A percentile compares a stretch with the other conserved stretches of the same genome.
These are phyloP conservation scores for Populus davidiana DNA, from an alignment of 345 rosid genomes.

Conservation along the genomic window DNA sequence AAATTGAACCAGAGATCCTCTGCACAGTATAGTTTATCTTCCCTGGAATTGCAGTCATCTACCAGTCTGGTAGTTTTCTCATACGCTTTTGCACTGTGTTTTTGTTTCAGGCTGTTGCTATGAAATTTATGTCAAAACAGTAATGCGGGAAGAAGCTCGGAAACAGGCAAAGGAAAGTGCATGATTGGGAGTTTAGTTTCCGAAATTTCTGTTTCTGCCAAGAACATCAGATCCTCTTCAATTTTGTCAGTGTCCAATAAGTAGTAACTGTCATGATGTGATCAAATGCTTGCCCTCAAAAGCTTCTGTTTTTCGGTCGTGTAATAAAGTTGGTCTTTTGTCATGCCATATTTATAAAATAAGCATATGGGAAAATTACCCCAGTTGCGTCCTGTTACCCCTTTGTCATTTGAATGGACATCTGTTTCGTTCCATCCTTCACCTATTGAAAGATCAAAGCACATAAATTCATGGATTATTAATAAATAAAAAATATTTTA, in stretches of 20 bases:
- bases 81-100: not conserved
- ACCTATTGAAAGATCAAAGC: not conserved
- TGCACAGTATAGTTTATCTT: not conserved
- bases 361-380: not conserved
- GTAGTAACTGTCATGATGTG: conserved; percentile 1
- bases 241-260: conserved; percentile 19
- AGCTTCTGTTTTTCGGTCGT: not conserved
- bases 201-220: conserved; percentile 1
- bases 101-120: conserved; percentile 80
- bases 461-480: not conserved
- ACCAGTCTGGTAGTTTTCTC: not conserved
- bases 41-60: not conserved
- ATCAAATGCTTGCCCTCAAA: conserved; percentile 16
- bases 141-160: conserved; percentile 70
- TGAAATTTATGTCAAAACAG: conserved; percentile 75
- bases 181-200: conserved; percentile 16
- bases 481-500: too few species aligned
- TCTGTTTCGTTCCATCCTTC: not conserved
- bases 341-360: not conserved
- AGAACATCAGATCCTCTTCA: not conserved
- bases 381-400: not conserved
- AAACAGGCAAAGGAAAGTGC: conserved; percentile 38
- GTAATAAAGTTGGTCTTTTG: not conserved
- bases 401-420: not conserved
- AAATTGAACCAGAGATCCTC: not conserved